Evolutionary conservation across 805 yeast genomes (phyloP).

Genomic region (Danielozyma ontarioensis): DNA sequence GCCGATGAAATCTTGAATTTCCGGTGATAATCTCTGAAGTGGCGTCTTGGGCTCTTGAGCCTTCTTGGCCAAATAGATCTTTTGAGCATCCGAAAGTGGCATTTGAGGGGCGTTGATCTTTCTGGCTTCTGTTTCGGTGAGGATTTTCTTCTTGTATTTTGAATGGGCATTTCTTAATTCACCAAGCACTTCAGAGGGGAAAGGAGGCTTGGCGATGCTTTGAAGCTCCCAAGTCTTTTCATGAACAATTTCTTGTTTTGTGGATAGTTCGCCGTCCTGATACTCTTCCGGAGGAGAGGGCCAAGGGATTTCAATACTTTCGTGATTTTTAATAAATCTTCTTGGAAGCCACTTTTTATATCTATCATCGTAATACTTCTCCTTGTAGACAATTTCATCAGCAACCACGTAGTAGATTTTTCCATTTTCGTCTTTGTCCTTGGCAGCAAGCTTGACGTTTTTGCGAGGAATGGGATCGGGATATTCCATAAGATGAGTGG

Average conservation of each 20-base stretch:
- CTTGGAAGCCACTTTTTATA: constrained; percentile 71
- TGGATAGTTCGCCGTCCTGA: constrained; percentile 56
- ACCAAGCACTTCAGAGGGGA: constrained; percentile 61
- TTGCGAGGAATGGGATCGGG: constrained; percentile 59
- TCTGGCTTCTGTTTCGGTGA: constrained; percentile 59
- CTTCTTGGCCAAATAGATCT: constrained; percentile 56
- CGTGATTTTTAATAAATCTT: constrained; percentile 69
- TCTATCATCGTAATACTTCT: constrained; percentile 67
- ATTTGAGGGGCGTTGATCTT: constrained; percentile 64
- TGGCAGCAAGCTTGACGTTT: constrained; percentile 73
- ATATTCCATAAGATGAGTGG: constrained; percentile 62
- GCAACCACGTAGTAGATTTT: constrained; percentile 69
- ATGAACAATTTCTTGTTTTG: constrained; percentile 51
- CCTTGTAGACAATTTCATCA: constrained; percentile 62
- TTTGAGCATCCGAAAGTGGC: constrained; percentile 67
- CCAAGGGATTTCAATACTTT: constrained; percentile 78
- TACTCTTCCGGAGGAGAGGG: constrained; percentile 58
- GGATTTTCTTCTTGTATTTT: constrained; percentile 48
- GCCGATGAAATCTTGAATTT: constrained; percentile 53
- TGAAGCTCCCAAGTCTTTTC: constrained; percentile 74
- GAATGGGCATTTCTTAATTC: constrained; percentile 77
- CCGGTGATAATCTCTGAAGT: constrained; percentile 40
- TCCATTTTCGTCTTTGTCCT: constrained; percentile 64
- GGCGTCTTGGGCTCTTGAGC: constrained; percentile 29
- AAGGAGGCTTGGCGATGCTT: constrained; percentile 58